phyloP scores from a whole-genome alignment of 306 rosid species.

The Cicer arietinum region DNA sequence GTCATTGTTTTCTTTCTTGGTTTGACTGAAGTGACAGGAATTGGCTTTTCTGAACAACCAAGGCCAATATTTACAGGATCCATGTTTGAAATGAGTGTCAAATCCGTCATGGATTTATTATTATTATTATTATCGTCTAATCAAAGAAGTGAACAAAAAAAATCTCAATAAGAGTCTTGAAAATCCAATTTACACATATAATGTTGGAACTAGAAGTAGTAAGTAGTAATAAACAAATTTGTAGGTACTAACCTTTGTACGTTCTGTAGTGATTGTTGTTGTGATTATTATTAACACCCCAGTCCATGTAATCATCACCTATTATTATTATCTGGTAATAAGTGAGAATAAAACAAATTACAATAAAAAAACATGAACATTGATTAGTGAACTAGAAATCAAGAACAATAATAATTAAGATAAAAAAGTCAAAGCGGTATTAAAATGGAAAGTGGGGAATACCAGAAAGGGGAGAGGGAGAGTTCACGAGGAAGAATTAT shows the following conservation, averaged over 20 bases:
- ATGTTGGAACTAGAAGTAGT: not conserved
- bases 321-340: conserved; percentile 52
- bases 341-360: conserved; percentile 5
- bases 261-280: conserved; percentile 56
- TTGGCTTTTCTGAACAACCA: conserved; percentile 71
- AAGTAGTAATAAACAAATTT: not conserved
- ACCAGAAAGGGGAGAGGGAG: conserved; percentile 33
- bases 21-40: conserved; percentile 58
- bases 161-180: conserved; percentile 26
- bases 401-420: too few species aligned
- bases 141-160: conserved; percentile 34
- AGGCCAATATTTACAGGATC: conserved; percentile 71
- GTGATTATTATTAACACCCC: conserved; percentile 60
- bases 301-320: conserved; percentile 74
- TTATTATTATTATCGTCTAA: conserved; percentile 74
- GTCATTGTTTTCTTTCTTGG: conserved; percentile 98
- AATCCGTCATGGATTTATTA: conserved; percentile 71
- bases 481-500: conserved; percentile 11
- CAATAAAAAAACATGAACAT: not conserved
- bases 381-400: not conserved
- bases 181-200: conserved; percentile 6
- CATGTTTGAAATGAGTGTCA: conserved; percentile 64
- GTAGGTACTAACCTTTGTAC: conserved; percentile 59
- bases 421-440: not conserved
- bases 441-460: conserved; percentile 20